phyloP scores from a whole-genome alignment of 23 red algal genomes.

The Gracilaria caudata region DNA sequence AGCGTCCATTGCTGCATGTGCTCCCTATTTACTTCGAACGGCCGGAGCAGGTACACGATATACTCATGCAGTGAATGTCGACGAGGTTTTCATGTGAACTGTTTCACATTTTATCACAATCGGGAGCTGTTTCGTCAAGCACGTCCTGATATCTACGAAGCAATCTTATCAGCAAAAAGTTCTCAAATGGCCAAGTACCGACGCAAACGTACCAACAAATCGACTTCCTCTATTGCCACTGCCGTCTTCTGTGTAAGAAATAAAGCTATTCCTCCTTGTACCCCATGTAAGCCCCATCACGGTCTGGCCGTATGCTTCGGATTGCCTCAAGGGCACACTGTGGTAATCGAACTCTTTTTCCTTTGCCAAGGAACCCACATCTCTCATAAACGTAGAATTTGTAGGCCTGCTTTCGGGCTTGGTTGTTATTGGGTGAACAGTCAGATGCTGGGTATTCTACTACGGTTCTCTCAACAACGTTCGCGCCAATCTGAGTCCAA shows the following conservation, averaged over 20 bases:
- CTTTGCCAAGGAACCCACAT: not conserved
- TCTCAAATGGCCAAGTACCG: not conserved
- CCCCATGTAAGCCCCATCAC: not conserved
- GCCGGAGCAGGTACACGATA: not conserved
- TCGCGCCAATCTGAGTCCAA: not conserved
- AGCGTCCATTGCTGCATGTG: constrained; percentile 12
- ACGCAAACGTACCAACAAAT: not conserved
- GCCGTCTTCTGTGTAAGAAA: not conserved
- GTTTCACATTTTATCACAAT: constrained; percentile 12
- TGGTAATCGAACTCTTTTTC: not conserved
- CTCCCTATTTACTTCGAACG: not conserved
- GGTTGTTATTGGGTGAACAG: not conserved
- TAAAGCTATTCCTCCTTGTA: not conserved
- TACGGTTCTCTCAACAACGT: not conserved
- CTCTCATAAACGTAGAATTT: not conserved
- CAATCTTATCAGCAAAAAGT: not conserved
- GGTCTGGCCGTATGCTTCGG: not conserved
- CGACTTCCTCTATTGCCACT: not conserved
- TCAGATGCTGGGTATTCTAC: not conserved
- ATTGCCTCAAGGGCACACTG: constrained; percentile 9
- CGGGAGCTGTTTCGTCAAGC: not conserved
- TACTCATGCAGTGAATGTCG: constrained; percentile 14
- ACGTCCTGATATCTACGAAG: not conserved
- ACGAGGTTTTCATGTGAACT: constrained; percentile 16
- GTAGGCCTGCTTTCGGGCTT: not conserved